These are phyloP conservation scores for Vachellia pachyceras DNA, from an alignment of 306 rosid species.

Conservation along the genomic window DNA sequence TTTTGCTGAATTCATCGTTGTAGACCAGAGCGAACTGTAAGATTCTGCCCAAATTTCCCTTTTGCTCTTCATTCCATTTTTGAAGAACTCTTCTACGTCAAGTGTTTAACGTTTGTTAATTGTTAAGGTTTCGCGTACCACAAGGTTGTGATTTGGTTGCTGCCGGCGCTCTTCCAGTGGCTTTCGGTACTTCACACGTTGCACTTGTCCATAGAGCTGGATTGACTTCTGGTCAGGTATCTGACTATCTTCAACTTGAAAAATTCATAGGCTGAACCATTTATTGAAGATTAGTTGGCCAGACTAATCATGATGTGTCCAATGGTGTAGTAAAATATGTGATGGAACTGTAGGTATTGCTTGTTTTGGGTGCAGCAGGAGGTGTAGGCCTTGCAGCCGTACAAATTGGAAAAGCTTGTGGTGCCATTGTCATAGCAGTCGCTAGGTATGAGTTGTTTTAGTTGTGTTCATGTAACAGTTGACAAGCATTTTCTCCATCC, in stretches of 20 bases:
- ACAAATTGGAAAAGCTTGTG: slow-evolving; percentile 86
- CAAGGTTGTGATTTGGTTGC: slow-evolving; percentile 86
- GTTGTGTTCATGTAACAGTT: not conserved
- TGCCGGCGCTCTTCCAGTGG: slow-evolving; percentile 90
- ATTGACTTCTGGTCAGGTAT: slow-evolving; percentile 80
- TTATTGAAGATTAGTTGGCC: not conserved
- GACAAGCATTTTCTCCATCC: slow-evolving; percentile 18
- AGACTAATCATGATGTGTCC: slow-evolving; percentile 19
- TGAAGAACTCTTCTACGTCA: not conserved
- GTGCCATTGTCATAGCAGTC: slow-evolving; percentile 89
- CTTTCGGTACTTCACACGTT: slow-evolving; percentile 91
- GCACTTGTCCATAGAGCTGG: slow-evolving; percentile 87
- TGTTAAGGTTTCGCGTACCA: slow-evolving; percentile 77
- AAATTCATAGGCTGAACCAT: not conserved
- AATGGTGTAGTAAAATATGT: slow-evolving; percentile 13
- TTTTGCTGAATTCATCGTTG: slow-evolving; percentile 77
- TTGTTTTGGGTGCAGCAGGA: slow-evolving; percentile 97
- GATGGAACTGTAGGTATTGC: slow-evolving; percentile 62
- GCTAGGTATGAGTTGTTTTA: slow-evolving; percentile 66
- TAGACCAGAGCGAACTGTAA: slow-evolving; percentile 66
- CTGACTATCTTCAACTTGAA: not conserved
- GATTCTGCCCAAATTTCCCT: slow-evolving; percentile 34
- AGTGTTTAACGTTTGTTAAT: slow-evolving; percentile 15
- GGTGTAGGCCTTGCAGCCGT: slow-evolving; percentile 96
- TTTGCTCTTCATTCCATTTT: not conserved